Evolutionary conservation across 257 asterid genomes (phyloP), one percentile per base, ranked within the genome.

Genomic region (Solanum phureja): DNA sequence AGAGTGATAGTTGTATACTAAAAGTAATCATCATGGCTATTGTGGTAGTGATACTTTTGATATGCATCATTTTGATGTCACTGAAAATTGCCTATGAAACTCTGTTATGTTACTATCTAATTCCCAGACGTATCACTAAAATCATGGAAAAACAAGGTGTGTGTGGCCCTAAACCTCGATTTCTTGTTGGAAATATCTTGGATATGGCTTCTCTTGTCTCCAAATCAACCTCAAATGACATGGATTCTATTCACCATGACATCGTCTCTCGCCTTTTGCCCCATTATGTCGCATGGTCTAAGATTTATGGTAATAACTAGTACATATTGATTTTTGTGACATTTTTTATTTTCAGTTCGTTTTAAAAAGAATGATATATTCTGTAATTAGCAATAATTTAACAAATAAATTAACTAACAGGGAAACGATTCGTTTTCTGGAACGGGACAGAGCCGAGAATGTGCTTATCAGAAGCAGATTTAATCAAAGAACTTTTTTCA

Each of bases 121-220:
- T 91, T 18, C 99, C 99, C 6, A 93, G 96, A 92, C 98, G 98
- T 87, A 97, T 97, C 91, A 90, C 60, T 89, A 91, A 87, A 83
- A 88, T 90, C 11, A 95, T 97, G 99, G 98, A 89, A 40, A 91
- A 85, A 85, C 99, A 97, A 94, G 99, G 99, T 0, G 98, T 97
- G 86, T 89, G 92, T 91, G 99, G 99, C 21, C 99, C 99, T 0
- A 87, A 93, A 81, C 98, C 98, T 11, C 94, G 98, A 64, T 92
- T 95, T 89, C 92, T 97, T 4, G 91, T 95, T 14, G 99, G 99
- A 11, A 97, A 97, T 92, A 91, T 95, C 38, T 18, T 89, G 16
- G 99, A 95, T 49, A 90, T 94, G 93, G 90, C 98, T 4, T 85
- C 96, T 5, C 91, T 97, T 7, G 89, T 95, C 27, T 84, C 94